phyloP scores from a whole-genome alignment of 441 rosid species.

The Cnidoscolus chayamansa region DNA sequence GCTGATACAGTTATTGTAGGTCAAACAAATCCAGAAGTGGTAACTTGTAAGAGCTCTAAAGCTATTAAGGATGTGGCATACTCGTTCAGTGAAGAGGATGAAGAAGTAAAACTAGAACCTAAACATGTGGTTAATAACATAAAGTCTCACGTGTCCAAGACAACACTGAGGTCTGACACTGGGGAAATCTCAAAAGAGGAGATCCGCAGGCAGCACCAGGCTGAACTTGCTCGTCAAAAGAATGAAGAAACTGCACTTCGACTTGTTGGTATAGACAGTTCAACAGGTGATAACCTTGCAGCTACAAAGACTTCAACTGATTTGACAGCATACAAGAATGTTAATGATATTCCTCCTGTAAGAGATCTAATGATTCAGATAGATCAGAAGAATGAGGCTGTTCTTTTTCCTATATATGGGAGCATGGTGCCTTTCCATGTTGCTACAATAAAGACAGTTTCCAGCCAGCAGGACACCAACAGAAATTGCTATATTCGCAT shows the following conservation, averaged over 20 bases:
- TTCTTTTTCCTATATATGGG: constrained; percentile 67
- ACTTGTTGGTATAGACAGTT: constrained; percentile 68
- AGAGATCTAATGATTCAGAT: constrained; percentile 66
- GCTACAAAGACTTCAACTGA: constrained; percentile 54
- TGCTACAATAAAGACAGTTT: constrained; percentile 60
- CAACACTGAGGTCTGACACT: constrained; percentile 74
- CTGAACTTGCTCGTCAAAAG: constrained; percentile 88
- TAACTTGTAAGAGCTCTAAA: constrained; percentile 64
- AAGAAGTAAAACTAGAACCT: constrained; percentile 33
- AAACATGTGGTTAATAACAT: constrained; percentile 41
- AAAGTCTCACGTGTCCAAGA: constrained; percentile 51
- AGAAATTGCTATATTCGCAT: constrained; percentile 65
- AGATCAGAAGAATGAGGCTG: constrained; percentile 79
- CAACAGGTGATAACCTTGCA: constrained; percentile 54
- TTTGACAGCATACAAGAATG: constrained; percentile 73
- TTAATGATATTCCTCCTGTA: constrained; percentile 70
- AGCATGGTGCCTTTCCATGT: constrained; percentile 70
- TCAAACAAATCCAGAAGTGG: constrained; percentile 47
- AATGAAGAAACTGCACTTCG: constrained; percentile 88
- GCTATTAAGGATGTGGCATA: constrained; percentile 79
- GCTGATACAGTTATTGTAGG: constrained; percentile 82
- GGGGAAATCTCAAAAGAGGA: constrained; percentile 83
- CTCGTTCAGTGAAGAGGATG: constrained; percentile 75
- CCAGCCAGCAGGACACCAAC: constrained; percentile 77
- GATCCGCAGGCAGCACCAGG: constrained; percentile 88